Evolutionary conservation across 2,329 filamentous ascomycete genomes (phyloP).

Genomic region (Aspergillus terreus): DNA sequence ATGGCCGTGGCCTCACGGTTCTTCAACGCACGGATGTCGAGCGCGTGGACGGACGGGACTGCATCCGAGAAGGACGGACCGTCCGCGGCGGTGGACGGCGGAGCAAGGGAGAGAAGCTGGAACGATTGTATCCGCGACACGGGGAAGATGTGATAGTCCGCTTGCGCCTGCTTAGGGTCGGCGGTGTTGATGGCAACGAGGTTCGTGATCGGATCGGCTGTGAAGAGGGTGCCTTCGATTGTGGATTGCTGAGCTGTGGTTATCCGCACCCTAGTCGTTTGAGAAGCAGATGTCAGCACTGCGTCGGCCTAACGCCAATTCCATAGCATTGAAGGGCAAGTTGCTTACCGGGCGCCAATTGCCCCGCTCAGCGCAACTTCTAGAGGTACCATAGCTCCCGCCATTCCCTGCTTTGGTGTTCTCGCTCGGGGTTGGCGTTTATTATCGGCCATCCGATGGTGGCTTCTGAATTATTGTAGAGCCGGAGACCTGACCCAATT

Average conservation of each 20-base stretch:
- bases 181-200: constrained; percentile 58
- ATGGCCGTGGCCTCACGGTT: constrained; percentile 55
- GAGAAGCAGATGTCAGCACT: constrained; percentile 4
- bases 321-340: not conserved
- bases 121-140: constrained; percentile 57
- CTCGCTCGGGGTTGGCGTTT: constrained; percentile 57
- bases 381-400: constrained; percentile 46
- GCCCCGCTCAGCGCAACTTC: constrained; percentile 56
- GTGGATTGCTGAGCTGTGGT: constrained; percentile 52
- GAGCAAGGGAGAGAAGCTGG: constrained; percentile 48
- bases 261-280: constrained; percentile 51
- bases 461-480: not conserved
- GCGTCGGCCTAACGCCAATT: not conserved
- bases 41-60: constrained; percentile 38
- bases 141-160: constrained; percentile 60
- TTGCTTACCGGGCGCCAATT: constrained; percentile 58
- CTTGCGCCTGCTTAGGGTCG: constrained; percentile 36
- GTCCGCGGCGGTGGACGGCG: constrained; percentile 26
- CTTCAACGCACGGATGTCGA: constrained; percentile 54
- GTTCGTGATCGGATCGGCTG: constrained; percentile 58
- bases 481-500: not conserved
- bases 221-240: constrained; percentile 61
- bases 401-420: constrained; percentile 36
- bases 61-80: constrained; percentile 47
- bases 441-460: constrained; percentile 50